These are phyloP conservation scores for Agaricus sinodeliciosus DNA, from an alignment of 768 basidiomycete species.

Conservation along the genomic window DNA sequence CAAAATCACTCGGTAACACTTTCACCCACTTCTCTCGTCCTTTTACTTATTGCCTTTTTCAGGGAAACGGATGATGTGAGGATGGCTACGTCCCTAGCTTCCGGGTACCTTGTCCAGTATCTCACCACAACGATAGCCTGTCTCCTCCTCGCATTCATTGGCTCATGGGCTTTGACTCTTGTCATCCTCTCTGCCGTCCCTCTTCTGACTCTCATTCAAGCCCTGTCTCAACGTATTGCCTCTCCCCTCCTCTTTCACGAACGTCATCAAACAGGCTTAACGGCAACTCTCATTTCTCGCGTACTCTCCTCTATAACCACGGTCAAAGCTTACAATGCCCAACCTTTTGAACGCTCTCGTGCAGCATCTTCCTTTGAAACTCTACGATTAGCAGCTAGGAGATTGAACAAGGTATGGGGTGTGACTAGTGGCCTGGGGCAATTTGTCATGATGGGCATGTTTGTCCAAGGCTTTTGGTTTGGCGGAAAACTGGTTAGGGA, in stretches of 20 bases:
- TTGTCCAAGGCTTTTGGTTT: conserved; percentile 97
- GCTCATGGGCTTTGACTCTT: conserved; percentile 79
- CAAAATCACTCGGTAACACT: conserved; percentile 70
- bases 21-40: conserved; percentile 7
- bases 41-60: conserved; percentile 1
- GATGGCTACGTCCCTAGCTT: conserved; percentile 71
- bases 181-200: conserved; percentile 92
- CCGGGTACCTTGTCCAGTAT: conserved; percentile 76
- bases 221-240: conserved; percentile 62
- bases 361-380: conserved; percentile 37
- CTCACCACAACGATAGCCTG: conserved; percentile 73
- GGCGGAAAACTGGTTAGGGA: conserved; percentile 84
- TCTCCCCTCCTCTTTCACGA: conserved; percentile 64
- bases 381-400: conserved; percentile 40
- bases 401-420: conserved; percentile 72
- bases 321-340: conserved; percentile 90
- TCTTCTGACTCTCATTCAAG: conserved; percentile 69
- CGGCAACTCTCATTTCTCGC: conserved; percentile 76
- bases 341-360: conserved; percentile 37
- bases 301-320: conserved; percentile 73
- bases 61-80: conserved; percentile 97
- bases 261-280: conserved; percentile 57
- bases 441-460: conserved; percentile 86
- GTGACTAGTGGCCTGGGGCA: conserved; percentile 60
- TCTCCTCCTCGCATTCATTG: conserved; percentile 74